Evolutionary conservation across 768 basidiomycete genomes (phyloP).

Genomic region (Lactifluus subvellereus): DNA sequence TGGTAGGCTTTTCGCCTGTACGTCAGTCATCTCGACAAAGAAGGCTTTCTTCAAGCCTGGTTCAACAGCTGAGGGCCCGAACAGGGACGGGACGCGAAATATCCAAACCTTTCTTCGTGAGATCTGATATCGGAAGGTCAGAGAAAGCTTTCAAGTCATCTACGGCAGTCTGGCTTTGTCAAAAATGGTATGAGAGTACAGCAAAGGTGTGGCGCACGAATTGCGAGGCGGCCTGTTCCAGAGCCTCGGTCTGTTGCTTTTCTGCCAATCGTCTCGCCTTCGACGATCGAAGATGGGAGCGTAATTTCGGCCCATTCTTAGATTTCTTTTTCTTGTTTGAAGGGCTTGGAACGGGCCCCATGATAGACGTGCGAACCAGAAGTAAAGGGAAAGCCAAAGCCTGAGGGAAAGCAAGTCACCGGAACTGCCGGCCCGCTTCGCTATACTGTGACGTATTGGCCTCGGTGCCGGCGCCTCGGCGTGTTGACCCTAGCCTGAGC

Average conservation of each 20-base stretch:
- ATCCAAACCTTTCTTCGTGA: slow-evolving; percentile 23
- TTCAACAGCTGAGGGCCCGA: not conserved
- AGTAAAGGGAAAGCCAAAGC: too few relatives aligned
- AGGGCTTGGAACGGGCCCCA: slow-evolving; percentile 16
- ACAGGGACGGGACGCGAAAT: not conserved
- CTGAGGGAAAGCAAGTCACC: too few relatives aligned
- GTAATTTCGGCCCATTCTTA: slow-evolving; percentile 9
- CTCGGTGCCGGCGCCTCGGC: too few relatives aligned
- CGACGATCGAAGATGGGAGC: slow-evolving; percentile 6
- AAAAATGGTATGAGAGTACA: not conserved
- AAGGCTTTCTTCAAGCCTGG: slow-evolving; percentile 81
- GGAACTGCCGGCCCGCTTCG: not conserved
- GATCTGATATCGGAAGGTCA: slow-evolving; percentile 21
- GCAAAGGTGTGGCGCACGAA: slow-evolving; percentile 16
- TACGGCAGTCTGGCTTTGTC: slow-evolving; percentile 14
- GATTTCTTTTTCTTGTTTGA: slow-evolving; percentile 8
- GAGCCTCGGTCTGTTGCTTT: slow-evolving; percentile 20
- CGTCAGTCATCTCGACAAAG: slow-evolving; percentile 84
- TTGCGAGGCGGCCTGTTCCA: slow-evolving; percentile 17
- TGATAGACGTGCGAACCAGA: not conserved
- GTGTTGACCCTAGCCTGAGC: too few relatives aligned
- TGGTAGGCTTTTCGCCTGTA: slow-evolving; percentile 57
- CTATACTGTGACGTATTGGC: too few relatives aligned
- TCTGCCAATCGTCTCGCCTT: slow-evolving; percentile 20
- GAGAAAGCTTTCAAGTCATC: slow-evolving; percentile 18